phyloP scores from a whole-genome alignment of 2,329 filamentous ascomycete genomes.

The Epichloe gansuensis region DNA sequence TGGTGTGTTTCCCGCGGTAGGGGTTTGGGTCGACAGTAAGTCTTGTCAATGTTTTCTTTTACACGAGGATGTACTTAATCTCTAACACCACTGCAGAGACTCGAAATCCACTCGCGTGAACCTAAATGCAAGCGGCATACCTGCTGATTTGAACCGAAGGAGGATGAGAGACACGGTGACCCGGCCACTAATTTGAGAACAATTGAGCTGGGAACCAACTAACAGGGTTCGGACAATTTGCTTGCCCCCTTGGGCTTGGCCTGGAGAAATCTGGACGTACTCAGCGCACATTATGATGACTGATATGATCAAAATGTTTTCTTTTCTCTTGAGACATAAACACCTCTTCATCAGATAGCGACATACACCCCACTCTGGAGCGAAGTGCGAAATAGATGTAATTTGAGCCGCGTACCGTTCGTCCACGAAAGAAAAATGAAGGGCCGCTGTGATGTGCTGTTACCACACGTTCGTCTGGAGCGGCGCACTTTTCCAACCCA shows the following conservation, averaged over 20 bases:
- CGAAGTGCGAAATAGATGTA: neutral
- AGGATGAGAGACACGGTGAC: conserved; percentile 8
- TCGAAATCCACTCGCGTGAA: conserved; percentile 1
- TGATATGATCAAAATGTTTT: neutral
- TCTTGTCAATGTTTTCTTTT: neutral
- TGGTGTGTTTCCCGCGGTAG: conserved; percentile 27
- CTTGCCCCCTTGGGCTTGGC: neutral
- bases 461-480: neutral
- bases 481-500: no score
- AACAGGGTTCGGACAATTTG: neutral
- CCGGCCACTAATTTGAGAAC: conserved; percentile 4
- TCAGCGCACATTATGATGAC: conserved; percentile 1
- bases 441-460: neutral
- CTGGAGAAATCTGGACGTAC: neutral
- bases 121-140: neutral
- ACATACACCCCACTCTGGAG: conserved; percentile 1
- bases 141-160: conserved; percentile 5
- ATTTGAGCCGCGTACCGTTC: neutral
- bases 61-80: neutral
- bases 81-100: conserved; percentile 1
- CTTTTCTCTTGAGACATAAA: neutral
- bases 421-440: neutral
- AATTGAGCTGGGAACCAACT: neutral
- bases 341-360: conserved; percentile 3
- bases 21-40: conserved; percentile 18